Base-by-base conservation (phyloP, 2,329 filamentous ascomycete species). In the Beauveria australis region DNA sequence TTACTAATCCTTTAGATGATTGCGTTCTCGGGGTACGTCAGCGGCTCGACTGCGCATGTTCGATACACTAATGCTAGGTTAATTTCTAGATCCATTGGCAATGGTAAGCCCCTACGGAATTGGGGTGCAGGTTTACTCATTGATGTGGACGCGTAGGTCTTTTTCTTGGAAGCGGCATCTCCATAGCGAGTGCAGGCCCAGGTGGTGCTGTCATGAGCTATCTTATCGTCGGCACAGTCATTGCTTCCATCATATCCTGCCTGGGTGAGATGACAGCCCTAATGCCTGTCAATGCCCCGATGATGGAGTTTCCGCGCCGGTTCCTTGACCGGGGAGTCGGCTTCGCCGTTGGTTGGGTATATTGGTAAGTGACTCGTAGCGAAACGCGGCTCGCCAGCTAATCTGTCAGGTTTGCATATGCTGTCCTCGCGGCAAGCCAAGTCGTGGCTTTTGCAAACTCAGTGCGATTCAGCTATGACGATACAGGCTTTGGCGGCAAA, bases 231-330 rank as follows among this genome's bases (percentile, higher is more conserved):
- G 76, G 75, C 26, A 75, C 72, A 4, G 71, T 78, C 30, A 74
- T 78, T 43, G 75, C 73, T 2, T 74, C 74, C 1, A 74, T 76
- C 3, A 75, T 76, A 9, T 75, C 74, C 14, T 77, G 74, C 53
- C 63, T 79, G 8, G 75, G 76, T 19, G 70, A 75, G 58, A 74
- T 73, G 70, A 73, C 74, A 3, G 69, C 72, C 46, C 67, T 75
- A 59, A 73, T 75, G 72, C 73, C 74, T 14, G 73, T 76, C 44
- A 73, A 74, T 61, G 71, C 71, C 33, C 71, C 72, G 12, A 72
- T 75, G 18, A 73, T 75, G 67, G 71, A 75, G 55, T 75, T 75
- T 59, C 70, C 72, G 18, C 66, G 71, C 7, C 67, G 73, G 4
- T 75, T 75, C 59, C 63, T 74, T 3, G 73, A 73, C 66, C 67